A percentile compares a stretch with the other conserved stretches of the same genome.
Evolutionary conservation across 2,329 filamentous ascomycete species (phyloP).

Genomic region (Chaetomium strumarium): DNA sequence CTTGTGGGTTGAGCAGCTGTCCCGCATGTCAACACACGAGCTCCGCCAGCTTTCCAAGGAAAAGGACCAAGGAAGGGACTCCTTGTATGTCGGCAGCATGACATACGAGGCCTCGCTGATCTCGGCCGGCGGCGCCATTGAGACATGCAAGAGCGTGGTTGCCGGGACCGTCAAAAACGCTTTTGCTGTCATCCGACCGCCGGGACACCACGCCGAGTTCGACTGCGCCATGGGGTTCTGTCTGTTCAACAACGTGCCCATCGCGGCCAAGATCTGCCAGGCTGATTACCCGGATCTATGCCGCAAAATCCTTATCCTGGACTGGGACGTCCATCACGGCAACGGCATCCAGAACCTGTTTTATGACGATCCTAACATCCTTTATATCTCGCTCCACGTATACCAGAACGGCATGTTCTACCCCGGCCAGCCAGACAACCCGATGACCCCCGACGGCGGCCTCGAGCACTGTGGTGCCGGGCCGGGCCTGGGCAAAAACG

Average conservation of each 20-base stretch:
- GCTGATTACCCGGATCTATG: constrained; percentile 71
- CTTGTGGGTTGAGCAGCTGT: constrained; percentile 63
- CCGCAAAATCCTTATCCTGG: constrained; percentile 84
- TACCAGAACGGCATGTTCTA: constrained; percentile 82
- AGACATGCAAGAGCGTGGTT: constrained; percentile 90
- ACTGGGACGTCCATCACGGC: constrained; percentile 80
- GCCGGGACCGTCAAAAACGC: constrained; percentile 82
- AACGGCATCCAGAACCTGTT: constrained; percentile 97
- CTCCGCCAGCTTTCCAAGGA: constrained; percentile 60
- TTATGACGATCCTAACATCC: constrained; percentile 86
- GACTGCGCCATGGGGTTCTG: constrained; percentile 89
- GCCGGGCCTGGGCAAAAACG: constrained; percentile 52
- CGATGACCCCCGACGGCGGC: constrained; percentile 53
- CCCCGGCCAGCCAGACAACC: constrained; percentile 58
- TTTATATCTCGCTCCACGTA: constrained; percentile 94
- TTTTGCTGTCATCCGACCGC: constrained; percentile 90
- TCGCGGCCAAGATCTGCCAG: constrained; percentile 86
- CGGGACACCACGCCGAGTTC: constrained; percentile 89
- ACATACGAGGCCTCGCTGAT: constrained; percentile 77
- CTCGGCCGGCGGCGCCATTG: constrained; percentile 88
- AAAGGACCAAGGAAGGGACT: constrained; percentile 62
- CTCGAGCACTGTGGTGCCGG: constrained; percentile 54
- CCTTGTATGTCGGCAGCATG: constrained; percentile 75
- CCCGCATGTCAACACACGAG: constrained; percentile 52
- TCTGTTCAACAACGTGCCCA: constrained; percentile 94